A percentile compares a stretch with the other conserved stretches of the same genome.
Evolutionary conservation across 163 green algal genomes (phyloP).

Genomic region (Trebouxiophyceae sp.): DNA sequence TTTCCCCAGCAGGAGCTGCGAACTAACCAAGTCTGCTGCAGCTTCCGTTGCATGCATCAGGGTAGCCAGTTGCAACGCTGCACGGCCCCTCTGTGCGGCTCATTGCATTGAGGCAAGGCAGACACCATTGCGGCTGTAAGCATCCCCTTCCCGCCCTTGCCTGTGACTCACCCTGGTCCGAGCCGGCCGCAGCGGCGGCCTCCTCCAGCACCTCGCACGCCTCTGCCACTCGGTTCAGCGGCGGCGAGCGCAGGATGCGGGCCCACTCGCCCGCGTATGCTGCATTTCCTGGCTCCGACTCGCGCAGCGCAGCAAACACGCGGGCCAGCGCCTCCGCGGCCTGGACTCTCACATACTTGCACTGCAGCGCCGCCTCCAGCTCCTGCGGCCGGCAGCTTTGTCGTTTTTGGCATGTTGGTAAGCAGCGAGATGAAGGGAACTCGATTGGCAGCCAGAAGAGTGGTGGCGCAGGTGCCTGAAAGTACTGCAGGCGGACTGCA

Average conservation of each 20-base stretch:
- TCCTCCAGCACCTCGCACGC: conserved; percentile 26
- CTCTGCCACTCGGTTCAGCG: conserved; percentile 22
- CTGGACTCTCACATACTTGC: conserved; percentile 52
- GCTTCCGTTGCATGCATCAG: background rate
- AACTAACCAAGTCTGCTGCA: too few species aligned
- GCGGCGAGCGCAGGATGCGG: conserved; percentile 25
- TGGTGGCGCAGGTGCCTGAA: too few species aligned
- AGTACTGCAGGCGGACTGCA: too few species aligned
- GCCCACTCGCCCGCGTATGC: conserved; percentile 24
- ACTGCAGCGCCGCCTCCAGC: conserved; percentile 48
- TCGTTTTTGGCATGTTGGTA: background rate
- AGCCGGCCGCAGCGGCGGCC: conserved; percentile 6
- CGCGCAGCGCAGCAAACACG: conserved; percentile 37
- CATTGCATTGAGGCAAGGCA: background rate
- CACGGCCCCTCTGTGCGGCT: background rate
- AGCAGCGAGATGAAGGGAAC: background rate
- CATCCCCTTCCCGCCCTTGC: background rate
- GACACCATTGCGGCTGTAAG: background rate
- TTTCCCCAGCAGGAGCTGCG: too few species aligned
- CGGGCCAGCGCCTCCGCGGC: conserved; percentile 15
- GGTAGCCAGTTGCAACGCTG: background rate
- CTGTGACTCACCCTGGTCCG: background rate
- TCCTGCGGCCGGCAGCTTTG: conserved; percentile 8
- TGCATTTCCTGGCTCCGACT: background rate
- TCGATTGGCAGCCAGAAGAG: too few species aligned